Evolutionary conservation across 2,329 filamentous ascomycete genomes (phyloP), one percentile per base, ranked within the genome.

Genomic region (Aspergillus quadrilineatus): DNA sequence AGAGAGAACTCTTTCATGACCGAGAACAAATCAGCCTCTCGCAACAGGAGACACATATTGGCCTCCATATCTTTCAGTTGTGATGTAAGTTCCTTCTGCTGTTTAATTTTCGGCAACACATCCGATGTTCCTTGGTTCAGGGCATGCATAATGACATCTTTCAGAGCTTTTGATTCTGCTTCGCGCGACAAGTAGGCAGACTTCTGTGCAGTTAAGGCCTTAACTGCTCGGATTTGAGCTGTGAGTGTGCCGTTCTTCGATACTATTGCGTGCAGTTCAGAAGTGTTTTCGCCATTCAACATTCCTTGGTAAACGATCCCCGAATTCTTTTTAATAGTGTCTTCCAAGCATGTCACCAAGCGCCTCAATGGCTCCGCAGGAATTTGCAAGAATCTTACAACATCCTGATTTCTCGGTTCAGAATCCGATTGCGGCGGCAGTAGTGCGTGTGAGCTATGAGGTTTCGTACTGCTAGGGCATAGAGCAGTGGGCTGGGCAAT

Each of bases 141-240:
- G 10, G 65, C 65, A 43, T 65, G 59, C 50, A 77, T 69, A n/a
- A 77, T 64, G 7, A 64, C 63, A 45, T 67, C 61, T 60, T 74
- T 77, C 14, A 75, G 59, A 37, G 62, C 60, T 14, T 73, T 63
- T 49, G 73, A 72, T 45, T 69, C 69, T 49, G 64, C 57, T 32
- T 68, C 60, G 36, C 68, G 66, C 14, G 53, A 37, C 10, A 65
- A 53, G 36, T 76, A 70, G 3, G 63, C 55, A 5, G 50, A 46
- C 45, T 66, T 69, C 29, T 73, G 60, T 10, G 57, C 54, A 50
- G 72, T 67, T 36, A 77, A 57, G 14, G 59, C 57, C 44, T 73
- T 65, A 50, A 78, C 68, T 5, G 74, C 71, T 46, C 73, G 67
- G 22, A 78, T 74, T 55, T 69, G 73, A 30, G 62, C 58, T 14